Evolutionary conservation across 768 basidiomycete species (phyloP).

Genomic region (Mycena venus): DNA sequence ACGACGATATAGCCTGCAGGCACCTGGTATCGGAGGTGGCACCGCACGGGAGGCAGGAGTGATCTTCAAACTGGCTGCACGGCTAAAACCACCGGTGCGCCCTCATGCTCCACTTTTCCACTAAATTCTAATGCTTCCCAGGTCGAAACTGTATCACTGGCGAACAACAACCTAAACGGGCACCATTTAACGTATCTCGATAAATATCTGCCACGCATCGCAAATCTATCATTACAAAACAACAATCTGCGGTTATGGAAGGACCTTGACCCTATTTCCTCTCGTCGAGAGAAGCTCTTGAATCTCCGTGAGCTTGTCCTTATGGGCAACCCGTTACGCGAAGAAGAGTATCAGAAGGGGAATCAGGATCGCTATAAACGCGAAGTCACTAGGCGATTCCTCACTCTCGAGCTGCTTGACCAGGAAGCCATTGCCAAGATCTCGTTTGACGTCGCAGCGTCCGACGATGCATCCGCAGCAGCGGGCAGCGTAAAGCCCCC

Average conservation of each 20-base stretch:
- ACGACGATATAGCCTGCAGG: conserved; percentile 75
- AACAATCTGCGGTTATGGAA: conserved; percentile 79
- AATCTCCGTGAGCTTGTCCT: conserved; percentile 81
- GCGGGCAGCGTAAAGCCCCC: conserved; percentile 53
- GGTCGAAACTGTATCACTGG: conserved; percentile 88
- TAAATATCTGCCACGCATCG: conserved; percentile 83
- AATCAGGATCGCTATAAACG: conserved; percentile 76
- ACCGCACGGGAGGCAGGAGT: conserved; percentile 79
- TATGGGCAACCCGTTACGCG: conserved; percentile 81
- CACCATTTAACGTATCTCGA: conserved; percentile 71
- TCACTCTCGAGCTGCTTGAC: conserved; percentile 87
- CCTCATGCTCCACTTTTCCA: conserved; percentile 14
- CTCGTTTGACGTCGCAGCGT: conserved; percentile 80
- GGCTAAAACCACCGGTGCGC: conserved; percentile 79
- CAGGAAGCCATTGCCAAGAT: conserved; percentile 84
- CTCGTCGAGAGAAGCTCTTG: conserved; percentile 69
- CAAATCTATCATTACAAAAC: conserved; percentile 84
- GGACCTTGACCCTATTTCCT: conserved; percentile 77
- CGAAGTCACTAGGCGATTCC: conserved; percentile 85
- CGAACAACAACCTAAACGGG: conserved; percentile 77
- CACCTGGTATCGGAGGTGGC: conserved; percentile 79
- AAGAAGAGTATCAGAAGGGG: conserved; percentile 68
- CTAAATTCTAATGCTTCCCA: conserved; percentile 37
- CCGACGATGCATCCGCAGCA: conserved; percentile 55
- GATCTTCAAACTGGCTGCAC: conserved; percentile 88